Conservation (phyloP, 495 filamentous ascomycete species). For the Tricharina praecox region DNA sequence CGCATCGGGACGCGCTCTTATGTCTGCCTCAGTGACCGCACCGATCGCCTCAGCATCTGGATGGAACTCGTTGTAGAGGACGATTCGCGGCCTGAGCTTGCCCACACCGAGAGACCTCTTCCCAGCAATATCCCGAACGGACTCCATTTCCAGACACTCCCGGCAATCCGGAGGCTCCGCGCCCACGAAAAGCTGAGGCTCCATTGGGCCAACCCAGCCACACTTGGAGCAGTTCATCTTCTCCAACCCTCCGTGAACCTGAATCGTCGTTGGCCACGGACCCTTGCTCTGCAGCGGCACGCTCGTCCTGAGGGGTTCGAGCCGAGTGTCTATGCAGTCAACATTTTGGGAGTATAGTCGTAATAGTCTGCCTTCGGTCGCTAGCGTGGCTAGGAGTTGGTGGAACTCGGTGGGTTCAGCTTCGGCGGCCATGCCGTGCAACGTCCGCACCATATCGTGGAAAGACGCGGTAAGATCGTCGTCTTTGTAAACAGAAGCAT, state of each 20-base stretch:
- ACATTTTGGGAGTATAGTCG: constrained; percentile 94
- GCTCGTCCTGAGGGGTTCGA: constrained; percentile 59
- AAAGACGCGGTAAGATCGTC: constrained; percentile 73
- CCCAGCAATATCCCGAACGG: constrained; percentile 58
- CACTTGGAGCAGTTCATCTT: constrained; percentile 97
- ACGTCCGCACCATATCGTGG: constrained; percentile 83
- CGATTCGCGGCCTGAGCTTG: constrained; percentile 75
- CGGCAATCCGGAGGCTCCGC: constrained; percentile 68
- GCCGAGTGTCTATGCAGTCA: constrained; percentile 76
- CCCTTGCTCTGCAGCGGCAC: constrained; percentile 57
- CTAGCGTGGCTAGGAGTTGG: constrained; percentile 76
- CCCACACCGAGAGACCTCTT: constrained; percentile 91
- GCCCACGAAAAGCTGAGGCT: constrained; percentile 64
- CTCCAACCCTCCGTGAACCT: constrained; percentile 81
- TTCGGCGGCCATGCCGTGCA: constrained; percentile 55
- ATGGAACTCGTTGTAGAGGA: constrained; percentile 93
- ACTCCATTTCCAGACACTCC: constrained; percentile 56
- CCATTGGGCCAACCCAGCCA: constrained; percentile 54
- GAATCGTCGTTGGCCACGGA: constrained; percentile 83
- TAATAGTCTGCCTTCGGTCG: constrained; percentile 74
- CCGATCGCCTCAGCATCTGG: constrained; percentile 94
- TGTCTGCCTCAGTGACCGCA: constrained; percentile 64
- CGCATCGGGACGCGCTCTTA: constrained; percentile 72
- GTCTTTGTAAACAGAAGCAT: constrained; percentile 91
- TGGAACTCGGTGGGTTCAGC: constrained; percentile 81